Evolutionary conservation across 2,329 filamentous ascomycete species (phyloP), one percentile per base, ranked within the genome.

Genomic region (Fusarium sp.): DNA sequence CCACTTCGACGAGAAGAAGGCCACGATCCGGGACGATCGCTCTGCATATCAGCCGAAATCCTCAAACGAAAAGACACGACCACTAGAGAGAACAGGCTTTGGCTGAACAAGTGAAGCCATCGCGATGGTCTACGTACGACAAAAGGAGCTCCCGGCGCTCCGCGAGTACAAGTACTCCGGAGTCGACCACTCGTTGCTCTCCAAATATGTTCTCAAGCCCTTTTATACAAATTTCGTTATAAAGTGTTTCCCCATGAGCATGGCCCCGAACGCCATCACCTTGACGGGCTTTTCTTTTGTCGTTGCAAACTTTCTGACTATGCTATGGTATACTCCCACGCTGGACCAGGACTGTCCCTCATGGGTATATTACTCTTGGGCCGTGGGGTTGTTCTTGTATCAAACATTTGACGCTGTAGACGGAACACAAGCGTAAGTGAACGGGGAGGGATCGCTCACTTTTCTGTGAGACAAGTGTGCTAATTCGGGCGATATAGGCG

Each of bases 401-500:
- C 96, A 99, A 87, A 98, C 95, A 2, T 98, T 99, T 82, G 96
- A 99, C 82, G 96, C 95, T 3, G 94, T 98, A 27, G 96, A 99
- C 81, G 96, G 96, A 55, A 88, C 92, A 30, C 96, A 99, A 80
- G 96, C 96, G 90, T 94, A 85, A 79, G 92, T 87, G 67, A 8
- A 27, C n/a, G 16, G 6, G n/a, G 15, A 27, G 43, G 34, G 24
- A 30, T 7, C 16, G n/a, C 20, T 25, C 32, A 10, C 15, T 44
- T 40, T 24, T 18, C 12, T 22, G 27, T n/a, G 10, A 24, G 20
- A 30, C 27, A 20, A 41, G 40, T 62, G 38, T 52, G 43, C 62
- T 74, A 15, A 72, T 46, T 48, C 20, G 27, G 55, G 22, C 16
- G 10, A 53, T 58, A 94, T 55, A 94, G 92, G 59, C 90, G 95